A percentile compares a stretch with the other conserved stretches of the same genome.
Conservation (phyloP, 805 yeast genomes). For the Schizosaccharomyces cryophilus region DNA sequence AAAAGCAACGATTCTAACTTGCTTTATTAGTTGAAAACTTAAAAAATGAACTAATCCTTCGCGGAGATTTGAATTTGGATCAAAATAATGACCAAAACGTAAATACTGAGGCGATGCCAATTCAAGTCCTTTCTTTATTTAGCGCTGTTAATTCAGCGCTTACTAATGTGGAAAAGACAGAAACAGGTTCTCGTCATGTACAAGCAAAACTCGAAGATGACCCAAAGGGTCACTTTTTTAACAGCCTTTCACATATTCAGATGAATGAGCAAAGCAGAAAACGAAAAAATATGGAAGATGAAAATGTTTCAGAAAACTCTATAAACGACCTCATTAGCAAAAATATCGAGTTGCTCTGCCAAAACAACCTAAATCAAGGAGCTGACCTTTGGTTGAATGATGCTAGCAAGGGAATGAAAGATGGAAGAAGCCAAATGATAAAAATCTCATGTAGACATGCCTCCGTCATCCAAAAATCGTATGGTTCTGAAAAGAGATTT, state of each 20-base stretch:
- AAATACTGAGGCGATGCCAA: neutral
- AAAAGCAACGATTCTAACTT: neutral
- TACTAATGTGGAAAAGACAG: neutral
- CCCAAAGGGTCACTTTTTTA: neutral
- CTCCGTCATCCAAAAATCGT: constrained; percentile 2
- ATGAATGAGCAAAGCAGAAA: too few species aligned
- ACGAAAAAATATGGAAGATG: too few species aligned
- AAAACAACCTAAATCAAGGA: too few species aligned
- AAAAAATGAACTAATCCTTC: neutral
- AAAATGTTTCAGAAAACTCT: too few species aligned
- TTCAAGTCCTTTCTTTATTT: neutral
- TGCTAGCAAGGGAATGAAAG: too few species aligned
- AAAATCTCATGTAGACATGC: neutral
- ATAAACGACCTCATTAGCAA: too few species aligned
- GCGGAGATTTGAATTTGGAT: neutral
- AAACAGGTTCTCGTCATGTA: neutral
- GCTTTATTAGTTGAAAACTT: neutral
- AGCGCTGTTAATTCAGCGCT: neutral
- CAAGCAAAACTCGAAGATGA: neutral
- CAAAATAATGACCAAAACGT: neutral
- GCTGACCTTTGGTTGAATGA: too few species aligned
- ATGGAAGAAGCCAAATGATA: neutral
- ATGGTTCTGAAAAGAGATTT: constrained; percentile 2
- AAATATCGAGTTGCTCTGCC: too few species aligned
- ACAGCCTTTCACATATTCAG: too few species aligned